These are phyloP conservation scores for Nakazawaea laoshanensis DNA, from an alignment of 805 yeast genomes.

Conservation along the genomic window DNA sequence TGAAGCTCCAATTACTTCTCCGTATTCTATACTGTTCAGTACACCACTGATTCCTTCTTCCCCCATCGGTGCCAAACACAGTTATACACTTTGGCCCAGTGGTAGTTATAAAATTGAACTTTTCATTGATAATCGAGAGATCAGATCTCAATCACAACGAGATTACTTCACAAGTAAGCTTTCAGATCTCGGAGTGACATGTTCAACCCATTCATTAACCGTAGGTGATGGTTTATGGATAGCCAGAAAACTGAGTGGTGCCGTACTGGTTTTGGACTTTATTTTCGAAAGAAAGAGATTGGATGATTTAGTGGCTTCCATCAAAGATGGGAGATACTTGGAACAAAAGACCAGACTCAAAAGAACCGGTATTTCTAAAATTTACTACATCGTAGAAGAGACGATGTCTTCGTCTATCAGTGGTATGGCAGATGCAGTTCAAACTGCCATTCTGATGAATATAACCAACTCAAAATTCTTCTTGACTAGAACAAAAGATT, in stretches of 20 bases:
- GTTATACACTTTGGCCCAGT: slow-evolving; percentile 51
- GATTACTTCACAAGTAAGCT: slow-evolving; percentile 59
- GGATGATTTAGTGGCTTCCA: slow-evolving; percentile 77
- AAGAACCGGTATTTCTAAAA: slow-evolving; percentile 57
- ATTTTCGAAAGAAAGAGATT: slow-evolving; percentile 87
- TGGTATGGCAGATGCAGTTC: slow-evolving; percentile 54
- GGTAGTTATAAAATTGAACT: slow-evolving; percentile 53
- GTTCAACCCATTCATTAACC: slow-evolving; percentile 50
- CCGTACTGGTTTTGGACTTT: slow-evolving; percentile 65
- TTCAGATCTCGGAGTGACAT: slow-evolving; percentile 33
- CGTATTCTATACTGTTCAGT: too few relatives aligned
- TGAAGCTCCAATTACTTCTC: too few relatives aligned
- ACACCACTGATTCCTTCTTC: too few relatives aligned
- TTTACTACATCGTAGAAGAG: slow-evolving; percentile 78
- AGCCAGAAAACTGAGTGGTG: slow-evolving; percentile 50
- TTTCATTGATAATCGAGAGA: slow-evolving; percentile 75
- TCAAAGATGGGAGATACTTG: slow-evolving; percentile 78
- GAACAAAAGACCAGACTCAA: slow-evolving; percentile 80
- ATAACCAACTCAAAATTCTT: slow-evolving; percentile 60
- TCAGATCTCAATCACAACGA: slow-evolving; percentile 59
- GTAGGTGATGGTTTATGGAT: slow-evolving; percentile 91
- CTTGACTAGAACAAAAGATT: slow-evolving; percentile 56
- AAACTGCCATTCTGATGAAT: slow-evolving; percentile 68
- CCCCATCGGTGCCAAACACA: too few relatives aligned
- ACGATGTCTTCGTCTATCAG: slow-evolving; percentile 36